Percentiles rank a stretch among this genome's conserved stretches.
These are phyloP conservation scores for Aureobasidium subglaciale DNA, from an alignment of 2,329 filamentous ascomycete genomes.

Conservation along the genomic window DNA sequence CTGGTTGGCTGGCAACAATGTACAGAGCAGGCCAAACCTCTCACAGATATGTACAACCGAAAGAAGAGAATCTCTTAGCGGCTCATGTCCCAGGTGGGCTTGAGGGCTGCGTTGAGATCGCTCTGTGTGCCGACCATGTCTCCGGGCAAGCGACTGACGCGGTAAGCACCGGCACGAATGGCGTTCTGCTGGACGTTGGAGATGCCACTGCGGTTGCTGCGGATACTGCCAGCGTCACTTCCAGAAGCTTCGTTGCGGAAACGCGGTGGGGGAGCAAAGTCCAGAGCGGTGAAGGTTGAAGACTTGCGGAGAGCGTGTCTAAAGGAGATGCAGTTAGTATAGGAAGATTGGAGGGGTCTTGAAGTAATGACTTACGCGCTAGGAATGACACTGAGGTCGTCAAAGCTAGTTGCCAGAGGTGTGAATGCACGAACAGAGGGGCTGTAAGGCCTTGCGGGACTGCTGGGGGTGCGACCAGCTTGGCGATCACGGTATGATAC, in stretches of 20 bases:
- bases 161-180: constrained; percentile 75
- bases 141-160: constrained; percentile 74
- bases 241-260: constrained; percentile 55
- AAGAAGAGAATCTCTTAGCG: not conserved
- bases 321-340: not conserved
- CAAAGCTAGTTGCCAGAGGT: constrained; percentile 76
- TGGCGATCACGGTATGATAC: constrained; percentile 53
- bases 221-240: constrained; percentile 44
- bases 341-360: constrained; percentile 20
- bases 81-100: constrained; percentile 48
- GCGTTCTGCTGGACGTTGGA: constrained; percentile 62
- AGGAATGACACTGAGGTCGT: constrained; percentile 76
- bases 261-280: constrained; percentile 72
- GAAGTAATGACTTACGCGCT: constrained; percentile 70
- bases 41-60: not conserved
- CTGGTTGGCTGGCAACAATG: too few species aligned
- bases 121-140: constrained; percentile 73
- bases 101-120: constrained; percentile 54
- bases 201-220: constrained; percentile 70
- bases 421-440: constrained; percentile 65
- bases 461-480: constrained; percentile 57
- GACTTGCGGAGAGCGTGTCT: constrained; percentile 71
- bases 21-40: too few species aligned
- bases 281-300: constrained; percentile 67
- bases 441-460: constrained; percentile 61